phyloP scores from a whole-genome alignment of 1,284 basidiomycete genomes.

The Marasmius tenuissimus region DNA sequence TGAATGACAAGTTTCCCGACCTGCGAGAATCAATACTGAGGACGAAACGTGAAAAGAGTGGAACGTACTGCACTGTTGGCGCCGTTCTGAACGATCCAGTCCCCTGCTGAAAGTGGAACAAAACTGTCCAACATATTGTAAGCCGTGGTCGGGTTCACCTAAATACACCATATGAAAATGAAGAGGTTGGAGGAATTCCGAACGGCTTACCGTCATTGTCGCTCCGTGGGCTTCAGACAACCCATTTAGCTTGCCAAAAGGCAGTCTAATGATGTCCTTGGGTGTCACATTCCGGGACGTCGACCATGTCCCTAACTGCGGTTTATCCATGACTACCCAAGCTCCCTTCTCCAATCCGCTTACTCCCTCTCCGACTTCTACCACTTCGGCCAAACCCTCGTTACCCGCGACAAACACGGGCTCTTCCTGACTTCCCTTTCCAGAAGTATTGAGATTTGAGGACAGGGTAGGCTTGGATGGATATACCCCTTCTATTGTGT shows the following conservation, averaged over 20 bases:
- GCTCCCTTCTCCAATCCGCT: conserved; percentile 55
- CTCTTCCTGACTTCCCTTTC: conserved; percentile 27
- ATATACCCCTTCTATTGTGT: conserved; percentile 82
- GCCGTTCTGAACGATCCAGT: conserved; percentile 83
- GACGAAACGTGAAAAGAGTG: background rate
- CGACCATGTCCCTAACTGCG: conserved; percentile 80
- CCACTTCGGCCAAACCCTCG: conserved; percentile 75
- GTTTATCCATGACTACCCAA: conserved; percentile 71
- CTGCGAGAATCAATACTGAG: conserved; percentile 29
- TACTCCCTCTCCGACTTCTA: conserved; percentile 56
- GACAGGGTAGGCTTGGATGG: conserved; percentile 59
- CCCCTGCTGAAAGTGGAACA: conserved; percentile 57
- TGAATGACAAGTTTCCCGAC: conserved; percentile 82
- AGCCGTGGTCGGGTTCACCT: conserved; percentile 85
- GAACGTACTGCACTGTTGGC: conserved; percentile 76
- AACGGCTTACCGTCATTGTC: conserved; percentile 61
- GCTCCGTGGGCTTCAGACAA: conserved; percentile 68
- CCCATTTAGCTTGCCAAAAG: conserved; percentile 31
- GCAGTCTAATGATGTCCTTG: conserved; percentile 63
- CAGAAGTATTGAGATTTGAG: conserved; percentile 33
- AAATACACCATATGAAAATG: background rate
- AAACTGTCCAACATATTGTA: conserved; percentile 80
- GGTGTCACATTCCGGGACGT: conserved; percentile 54
- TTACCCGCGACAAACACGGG: conserved; percentile 72
- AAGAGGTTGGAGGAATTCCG: background rate